Percentiles rank a stretch among this genome's conserved stretches.
Conservation (phyloP, 2,329 filamentous ascomycete species). For the Pseudogymnoascus sp. region DNA sequence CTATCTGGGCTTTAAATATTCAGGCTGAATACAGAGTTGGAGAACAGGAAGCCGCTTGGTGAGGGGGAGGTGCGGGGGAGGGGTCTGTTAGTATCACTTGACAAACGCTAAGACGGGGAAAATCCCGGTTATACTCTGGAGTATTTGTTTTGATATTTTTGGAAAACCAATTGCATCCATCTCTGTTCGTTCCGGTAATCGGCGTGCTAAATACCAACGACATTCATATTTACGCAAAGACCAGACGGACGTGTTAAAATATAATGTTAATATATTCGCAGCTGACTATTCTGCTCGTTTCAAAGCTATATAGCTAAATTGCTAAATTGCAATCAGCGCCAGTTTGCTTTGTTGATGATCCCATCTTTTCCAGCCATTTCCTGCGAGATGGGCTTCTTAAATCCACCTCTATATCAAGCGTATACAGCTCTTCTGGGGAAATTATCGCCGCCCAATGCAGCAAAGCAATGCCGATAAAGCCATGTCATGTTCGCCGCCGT, state of each 20-base stretch:
- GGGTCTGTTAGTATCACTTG: neutral
- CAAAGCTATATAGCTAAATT: neutral
- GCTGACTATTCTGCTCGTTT: neutral
- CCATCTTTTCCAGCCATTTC: constrained; percentile 6
- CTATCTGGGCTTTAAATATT: neutral
- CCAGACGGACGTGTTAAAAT: neutral
- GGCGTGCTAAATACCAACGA: neutral
- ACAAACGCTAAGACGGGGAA: constrained; percentile 1
- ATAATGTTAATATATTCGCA: constrained; percentile 4
- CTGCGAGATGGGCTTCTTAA: constrained; percentile 9
- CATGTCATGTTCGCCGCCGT: neutral
- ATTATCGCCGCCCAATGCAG: neutral
- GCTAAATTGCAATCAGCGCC: neutral
- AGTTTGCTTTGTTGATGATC: neutral
- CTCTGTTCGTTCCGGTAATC: neutral
- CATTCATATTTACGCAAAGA: neutral
- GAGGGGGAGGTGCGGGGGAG: neutral
- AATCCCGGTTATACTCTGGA: constrained; percentile 2
- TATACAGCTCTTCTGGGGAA: neutral
- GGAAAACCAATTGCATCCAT: neutral
- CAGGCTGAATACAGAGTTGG: constrained; percentile 6
- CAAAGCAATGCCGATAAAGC: neutral
- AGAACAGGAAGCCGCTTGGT: neutral
- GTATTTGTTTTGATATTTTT: neutral
- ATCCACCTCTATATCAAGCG: constrained; percentile 8